These are phyloP conservation scores for Magnolia officinalis DNA, from an alignment of 164 flowering plant genomes.

Conservation along the genomic window DNA sequence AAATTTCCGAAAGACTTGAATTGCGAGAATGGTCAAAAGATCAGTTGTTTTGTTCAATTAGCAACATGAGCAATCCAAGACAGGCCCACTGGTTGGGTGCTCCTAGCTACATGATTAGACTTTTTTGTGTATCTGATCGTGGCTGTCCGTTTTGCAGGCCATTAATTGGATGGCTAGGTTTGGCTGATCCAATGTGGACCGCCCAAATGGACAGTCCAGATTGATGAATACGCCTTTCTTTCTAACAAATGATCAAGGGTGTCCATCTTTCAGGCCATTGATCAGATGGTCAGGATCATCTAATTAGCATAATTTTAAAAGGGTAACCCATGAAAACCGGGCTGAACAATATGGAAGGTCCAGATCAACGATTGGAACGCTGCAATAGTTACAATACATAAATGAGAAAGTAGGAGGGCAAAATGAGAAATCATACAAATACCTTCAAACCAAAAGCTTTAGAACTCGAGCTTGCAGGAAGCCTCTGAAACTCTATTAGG, in stretches of 20 bases:
- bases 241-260: neutral
- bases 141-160: no score
- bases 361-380: neutral
- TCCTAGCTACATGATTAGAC: no score
- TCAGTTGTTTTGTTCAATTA: no score
- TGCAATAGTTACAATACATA: neutral
- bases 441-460: neutral
- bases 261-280: neutral
- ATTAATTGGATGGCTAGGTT: no score
- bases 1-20: no score
- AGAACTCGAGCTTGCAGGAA: neutral
- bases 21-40: no score
- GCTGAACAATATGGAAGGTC: neutral
- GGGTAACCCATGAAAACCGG: neutral
- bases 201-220: neutral
- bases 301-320: no score
- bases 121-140: no score
- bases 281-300: neutral
- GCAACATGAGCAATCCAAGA: no score
- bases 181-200: no score
- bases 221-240: neutral
- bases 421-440: no score
- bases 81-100: no score
- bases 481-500: neutral
- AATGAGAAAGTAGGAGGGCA: neutral